phyloP scores from a whole-genome alignment of 352 stramenopile genomes.

The Sclerospora graminicola region DNA sequence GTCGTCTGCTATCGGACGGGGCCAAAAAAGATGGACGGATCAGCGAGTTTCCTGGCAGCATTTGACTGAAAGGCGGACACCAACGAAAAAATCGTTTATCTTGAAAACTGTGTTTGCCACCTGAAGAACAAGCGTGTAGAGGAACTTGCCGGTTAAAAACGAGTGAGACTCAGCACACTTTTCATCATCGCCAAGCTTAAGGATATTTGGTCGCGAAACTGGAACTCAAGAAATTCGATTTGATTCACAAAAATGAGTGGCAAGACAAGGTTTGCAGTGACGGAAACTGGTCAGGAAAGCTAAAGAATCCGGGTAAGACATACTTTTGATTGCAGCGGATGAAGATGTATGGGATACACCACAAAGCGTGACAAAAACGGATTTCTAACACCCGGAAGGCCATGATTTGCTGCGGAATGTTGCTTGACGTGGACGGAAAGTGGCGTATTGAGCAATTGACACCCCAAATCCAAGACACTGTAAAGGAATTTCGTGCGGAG shows the following conservation, averaged over 20 bases:
- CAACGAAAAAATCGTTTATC: neutral
- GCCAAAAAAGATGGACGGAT: neutral
- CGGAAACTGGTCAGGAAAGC: too few species aligned
- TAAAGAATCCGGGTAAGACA: too few species aligned
- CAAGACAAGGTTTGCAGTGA: neutral
- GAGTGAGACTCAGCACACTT: too few species aligned
- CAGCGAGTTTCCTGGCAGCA: neutral
- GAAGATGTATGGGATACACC: neutral
- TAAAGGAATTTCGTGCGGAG: neutral
- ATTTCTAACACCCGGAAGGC: too few species aligned
- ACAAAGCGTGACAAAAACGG: neutral
- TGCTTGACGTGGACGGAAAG: neutral
- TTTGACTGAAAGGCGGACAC: neutral
- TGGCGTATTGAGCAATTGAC: neutral
- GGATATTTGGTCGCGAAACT: neutral
- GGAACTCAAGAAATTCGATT: neutral
- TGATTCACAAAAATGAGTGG: neutral
- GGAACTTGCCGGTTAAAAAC: too few species aligned
- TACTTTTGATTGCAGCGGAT: neutral
- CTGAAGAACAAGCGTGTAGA: too few species aligned
- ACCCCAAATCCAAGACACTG: neutral
- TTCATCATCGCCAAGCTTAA: too few species aligned
- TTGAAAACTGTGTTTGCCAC: neutral
- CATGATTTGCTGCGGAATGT: neutral
- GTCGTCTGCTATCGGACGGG: neutral